Evolutionary conservation across 2,329 filamentous ascomycete genomes (phyloP), one percentile per base, ranked within the genome.

Genomic region (Stemphylium beticola): DNA sequence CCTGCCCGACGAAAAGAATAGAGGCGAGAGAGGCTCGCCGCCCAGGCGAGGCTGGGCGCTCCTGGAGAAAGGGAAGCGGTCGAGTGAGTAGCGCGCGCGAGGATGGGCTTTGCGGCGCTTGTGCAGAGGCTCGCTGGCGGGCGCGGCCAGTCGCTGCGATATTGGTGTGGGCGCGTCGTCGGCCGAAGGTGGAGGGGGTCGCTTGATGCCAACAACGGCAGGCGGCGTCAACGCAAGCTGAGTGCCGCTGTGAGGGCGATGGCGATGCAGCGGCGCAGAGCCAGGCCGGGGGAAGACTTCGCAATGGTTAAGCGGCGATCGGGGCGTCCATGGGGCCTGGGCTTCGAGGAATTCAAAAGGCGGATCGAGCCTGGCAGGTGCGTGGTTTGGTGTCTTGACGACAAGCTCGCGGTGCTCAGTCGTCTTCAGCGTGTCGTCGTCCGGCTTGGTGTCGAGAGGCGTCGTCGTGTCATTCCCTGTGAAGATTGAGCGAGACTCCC

Each of bases 1-100:
- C 41, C 69, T 74, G 14, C 72, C 75, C 43, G 71, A 77, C 31
- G 80, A 82, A 67, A 84, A 83, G 77, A 84, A 84, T 7, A 84
- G 74, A 2, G 82, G 81, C 39, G 79, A 82, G 1, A 74, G 74
- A 3, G 79, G 79, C 53, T 77, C 71, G 40, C 58, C 60, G 65
- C 54, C 53, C 48, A 49, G 58, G 14, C 53, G 61, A 45, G 67
- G 49, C 7, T 60, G 60, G 7, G 60, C 47, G 40, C 48, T 48
- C 29, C 57, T 55, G 46, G 72, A 56, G 46, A 74, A 67, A 53
- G 51, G 66, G 57, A 76, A 73, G 36, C 71, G 68, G 60, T 77
- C 73, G 39, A 77, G 66, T 8, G 68, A 73, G 57, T 75, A 69
- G 38, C 69, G 67, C 43, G 71, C 53, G 60, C 62, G 69, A 3